A percentile compares a stretch with the other conserved stretches of the same genome.
phyloP scores from a whole-genome alignment of 495 filamentous ascomycete genomes.

The Aspergillus sparsus region DNA sequence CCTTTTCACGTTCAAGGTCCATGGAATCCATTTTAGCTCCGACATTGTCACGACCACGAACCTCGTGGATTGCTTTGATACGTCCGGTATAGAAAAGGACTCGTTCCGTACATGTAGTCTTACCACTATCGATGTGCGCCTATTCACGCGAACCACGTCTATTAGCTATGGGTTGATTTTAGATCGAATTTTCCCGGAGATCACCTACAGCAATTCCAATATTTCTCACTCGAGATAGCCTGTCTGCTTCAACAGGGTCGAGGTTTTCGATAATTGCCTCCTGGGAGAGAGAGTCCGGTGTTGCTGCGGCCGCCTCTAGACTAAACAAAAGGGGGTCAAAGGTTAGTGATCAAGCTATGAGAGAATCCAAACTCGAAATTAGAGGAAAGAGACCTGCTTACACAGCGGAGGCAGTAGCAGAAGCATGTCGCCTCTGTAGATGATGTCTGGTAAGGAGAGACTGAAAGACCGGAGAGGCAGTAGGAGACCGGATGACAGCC shows the following conservation, averaged over 20 bases:
- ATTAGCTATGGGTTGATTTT: conserved; percentile 6
- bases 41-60: conserved; percentile 90
- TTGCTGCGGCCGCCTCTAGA: conserved; percentile 62
- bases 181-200: neutral
- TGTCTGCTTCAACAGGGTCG: conserved; percentile 70
- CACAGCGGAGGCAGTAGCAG: conserved; percentile 44
- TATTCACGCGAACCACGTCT: conserved; percentile 35
- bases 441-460: conserved; percentile 39
- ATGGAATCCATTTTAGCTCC: conserved; percentile 99
- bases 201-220: conserved; percentile 91
- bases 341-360: conserved; percentile 14
- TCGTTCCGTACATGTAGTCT: conserved; percentile 95
- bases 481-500: conserved; percentile 44
- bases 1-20: conserved; percentile 97
- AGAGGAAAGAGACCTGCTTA: conserved; percentile 26
- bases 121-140: conserved; percentile 99
- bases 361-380: conserved; percentile 9
- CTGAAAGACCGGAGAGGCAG: conserved; percentile 43
- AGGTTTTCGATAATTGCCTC: conserved; percentile 72
- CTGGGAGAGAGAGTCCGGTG: conserved; percentile 61
- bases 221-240: conserved; percentile 81
- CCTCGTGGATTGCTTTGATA: conserved; percentile 96
- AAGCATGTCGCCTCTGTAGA: conserved; percentile 46
- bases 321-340: conserved; percentile 23
- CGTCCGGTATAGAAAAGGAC: conserved; percentile 98